Conservation (phyloP, 306 rosid species). For the peach (Prunus persica) region Prunus_persica_NCBIv2 NC_034016.1:5827001-5827500, state of each 20-base stretch:
- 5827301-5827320: conserved; percentile 96
- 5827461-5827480: not conserved
- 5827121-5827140: conserved; percentile 97
- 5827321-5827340: conserved; percentile 99
- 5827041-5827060: conserved; percentile 94
- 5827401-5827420: conserved; percentile 79
- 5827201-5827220: not conserved
- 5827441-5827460: not conserved
- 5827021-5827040: conserved; percentile 89
- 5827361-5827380: conserved; percentile 99
- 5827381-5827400: conserved; percentile 98
- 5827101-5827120: conserved; percentile 85
- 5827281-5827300: conserved; percentile 58
- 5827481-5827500: not conserved
- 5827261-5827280: not conserved
- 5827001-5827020: conserved; percentile 96
- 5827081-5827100: conserved; percentile 97
- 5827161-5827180: conserved; percentile 41
- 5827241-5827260: not conserved
- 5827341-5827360: conserved; percentile 99
- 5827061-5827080: conserved; percentile 88
- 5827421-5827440: not conserved
- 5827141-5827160: conserved; percentile 99
- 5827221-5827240: not conserved
- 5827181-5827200: not conserved